Base-by-base conservation (phyloP, 1,139 yeast species). In the Suhomyces terraborum region DNA sequence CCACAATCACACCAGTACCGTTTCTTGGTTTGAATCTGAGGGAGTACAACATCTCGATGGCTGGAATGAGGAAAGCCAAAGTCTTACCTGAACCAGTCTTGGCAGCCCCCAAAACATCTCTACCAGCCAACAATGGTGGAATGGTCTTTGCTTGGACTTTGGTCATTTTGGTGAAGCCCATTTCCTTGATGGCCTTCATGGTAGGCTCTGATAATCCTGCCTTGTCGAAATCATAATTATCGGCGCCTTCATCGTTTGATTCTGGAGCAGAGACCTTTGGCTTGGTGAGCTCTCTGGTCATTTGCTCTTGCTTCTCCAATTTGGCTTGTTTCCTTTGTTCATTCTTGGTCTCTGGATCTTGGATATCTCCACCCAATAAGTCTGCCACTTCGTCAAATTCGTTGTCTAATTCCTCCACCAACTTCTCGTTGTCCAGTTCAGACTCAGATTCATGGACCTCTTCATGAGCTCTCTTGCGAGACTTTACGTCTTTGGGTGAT, bases 81-180 rank as follows among this genome's bases (percentile, higher is more conserved):
- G 98, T 93, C 69, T 93, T 93, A 62, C 98, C 98, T 1, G 97
- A 89, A 35, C 98, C 98, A 1, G 98, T 93, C 68, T 93, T 91
- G 42, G 98, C 98, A 39, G 98, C 97, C 52, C 97, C 98, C 43
- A 91, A 76, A 19, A 91, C 97, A 67, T 91, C 98, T 55, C 91
- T 80, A 32, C 98, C 98, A 0, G 98, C 96, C 53, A 91, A 71
- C 50, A 93, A 73, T 12, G 98, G 97, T 7, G 98, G 98, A 44
- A 91, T 91, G 12, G 98, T 88, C 63, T 89, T 82, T 26, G 95
- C 86, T 66, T 91, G 98, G 10, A 91, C 97, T 45, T 84, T 79
- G 5, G 98, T 93, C 97, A 91, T 88, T 44, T 73, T 84, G 14
- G 79, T 73, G 67, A 91, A 91, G 1, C 96, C 97, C 96, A 93